A percentile compares a stretch with the other conserved stretches of the same genome.
Conservation (phyloP, 345 rosid species). For the Eutrema yunnanense region DNA sequence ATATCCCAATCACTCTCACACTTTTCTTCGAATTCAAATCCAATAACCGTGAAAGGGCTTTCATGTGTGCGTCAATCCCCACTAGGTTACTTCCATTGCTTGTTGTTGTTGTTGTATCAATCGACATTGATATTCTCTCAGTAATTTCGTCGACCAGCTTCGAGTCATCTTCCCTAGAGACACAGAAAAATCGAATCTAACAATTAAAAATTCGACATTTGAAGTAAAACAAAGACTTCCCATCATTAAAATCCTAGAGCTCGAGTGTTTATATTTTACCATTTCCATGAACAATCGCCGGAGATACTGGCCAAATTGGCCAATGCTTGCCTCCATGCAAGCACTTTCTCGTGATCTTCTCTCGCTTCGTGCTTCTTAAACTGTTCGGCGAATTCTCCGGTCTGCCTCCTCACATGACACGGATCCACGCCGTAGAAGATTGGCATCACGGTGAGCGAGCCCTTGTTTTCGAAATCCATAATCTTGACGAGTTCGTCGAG, state of each 20-base stretch:
- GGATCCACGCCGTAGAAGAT: no score
- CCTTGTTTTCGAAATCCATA: background rate
- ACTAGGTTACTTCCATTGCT: background rate
- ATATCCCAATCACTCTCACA: constrained; percentile 18
- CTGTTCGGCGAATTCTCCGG: constrained; percentile 1
- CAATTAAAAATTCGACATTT: no score
- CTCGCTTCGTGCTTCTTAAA: constrained; percentile 19
- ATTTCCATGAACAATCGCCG: background rate
- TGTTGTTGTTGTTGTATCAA: background rate
- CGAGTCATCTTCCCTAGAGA: constrained; percentile 21
- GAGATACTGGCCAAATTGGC: background rate
- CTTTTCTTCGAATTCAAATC: constrained; percentile 1
- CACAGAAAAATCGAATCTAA: background rate
- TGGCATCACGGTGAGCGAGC: constrained; percentile 19
- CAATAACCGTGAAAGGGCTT: background rate
- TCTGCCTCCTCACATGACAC: constrained; percentile 1
- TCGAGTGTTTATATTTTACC: constrained; percentile 3
- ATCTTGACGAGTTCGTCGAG: constrained; percentile 24
- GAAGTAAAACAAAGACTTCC: no score
- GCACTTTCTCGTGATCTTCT: constrained; percentile 8
- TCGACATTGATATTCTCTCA: background rate
- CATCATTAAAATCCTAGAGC: no score
- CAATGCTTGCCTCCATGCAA: constrained; percentile 25
- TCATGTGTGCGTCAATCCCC: constrained; percentile 26
- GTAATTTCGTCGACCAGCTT: constrained; percentile 22